These are phyloP conservation scores for Alternaria rosae DNA, from an alignment of 2,329 filamentous ascomycete species.

Conservation along the genomic window DNA sequence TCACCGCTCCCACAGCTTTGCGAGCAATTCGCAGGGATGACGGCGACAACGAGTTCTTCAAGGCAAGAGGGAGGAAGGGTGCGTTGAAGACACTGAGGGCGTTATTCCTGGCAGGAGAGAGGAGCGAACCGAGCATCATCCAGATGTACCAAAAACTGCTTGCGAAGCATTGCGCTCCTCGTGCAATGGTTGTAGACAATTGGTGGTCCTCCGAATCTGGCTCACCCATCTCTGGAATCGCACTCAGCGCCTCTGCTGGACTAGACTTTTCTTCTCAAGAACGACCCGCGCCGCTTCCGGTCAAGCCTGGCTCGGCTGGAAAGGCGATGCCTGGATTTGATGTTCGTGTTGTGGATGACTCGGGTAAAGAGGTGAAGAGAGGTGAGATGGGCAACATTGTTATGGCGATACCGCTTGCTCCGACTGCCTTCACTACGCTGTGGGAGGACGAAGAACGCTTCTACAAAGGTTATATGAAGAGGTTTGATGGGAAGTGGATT, in stretches of 20 bases:
- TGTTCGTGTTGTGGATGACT: slow-evolving; percentile 82
- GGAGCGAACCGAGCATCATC: slow-evolving; percentile 87
- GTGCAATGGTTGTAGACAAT: slow-evolving; percentile 71
- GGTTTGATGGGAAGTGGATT: slow-evolving; percentile 83
- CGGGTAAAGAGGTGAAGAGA: slow-evolving; percentile 72
- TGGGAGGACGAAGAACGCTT: slow-evolving; percentile 89
- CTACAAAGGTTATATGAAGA: slow-evolving; percentile 81
- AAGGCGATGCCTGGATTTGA: slow-evolving; percentile 94
- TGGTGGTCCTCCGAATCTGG: slow-evolving; percentile 79
- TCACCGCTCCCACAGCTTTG: slow-evolving; percentile 86
- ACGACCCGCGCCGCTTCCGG: slow-evolving; percentile 59
- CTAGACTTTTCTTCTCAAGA: slow-evolving; percentile 58
- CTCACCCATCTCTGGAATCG: slow-evolving; percentile 71
- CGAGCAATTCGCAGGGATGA: slow-evolving; percentile 88
- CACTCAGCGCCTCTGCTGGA: slow-evolving; percentile 69
- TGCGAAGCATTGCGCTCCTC: slow-evolving; percentile 67
- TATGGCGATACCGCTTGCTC: slow-evolving; percentile 79
- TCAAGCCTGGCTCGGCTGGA: slow-evolving; percentile 86
- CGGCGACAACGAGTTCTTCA: slow-evolving; percentile 72
- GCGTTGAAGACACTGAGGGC: slow-evolving; percentile 76
- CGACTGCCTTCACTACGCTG: slow-evolving; percentile 83
- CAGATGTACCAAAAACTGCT: slow-evolving; percentile 81
- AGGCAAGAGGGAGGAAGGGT: slow-evolving; percentile 68
- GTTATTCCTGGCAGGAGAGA: slow-evolving; percentile 86
- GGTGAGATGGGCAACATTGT: slow-evolving; percentile 93